A percentile compares a stretch with the other conserved stretches of the same genome.
These are phyloP conservation scores for Botryotinia globosa DNA, from an alignment of 2,329 filamentous ascomycete species.

Conservation along the genomic window DNA sequence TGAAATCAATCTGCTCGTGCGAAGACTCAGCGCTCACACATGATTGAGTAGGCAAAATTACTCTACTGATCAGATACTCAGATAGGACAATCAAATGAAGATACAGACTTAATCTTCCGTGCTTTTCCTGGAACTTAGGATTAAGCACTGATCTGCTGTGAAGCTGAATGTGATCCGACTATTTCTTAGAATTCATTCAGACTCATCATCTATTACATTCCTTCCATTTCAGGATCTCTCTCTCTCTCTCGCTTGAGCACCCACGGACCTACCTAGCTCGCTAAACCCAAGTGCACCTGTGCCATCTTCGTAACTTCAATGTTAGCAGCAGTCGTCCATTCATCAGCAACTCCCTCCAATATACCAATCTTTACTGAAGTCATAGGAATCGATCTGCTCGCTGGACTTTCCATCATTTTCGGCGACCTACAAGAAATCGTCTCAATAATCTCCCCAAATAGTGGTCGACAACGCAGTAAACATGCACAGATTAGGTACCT, in stretches of 20 bases:
- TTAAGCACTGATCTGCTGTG: neutral
- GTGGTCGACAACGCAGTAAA: neutral
- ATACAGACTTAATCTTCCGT: neutral
- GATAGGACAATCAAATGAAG: rapidly evolving
- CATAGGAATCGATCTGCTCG: too few species aligned
- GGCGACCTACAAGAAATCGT: neutral
- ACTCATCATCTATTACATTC: rapidly evolving
- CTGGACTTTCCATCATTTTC: neutral
- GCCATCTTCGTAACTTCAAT: neutral
- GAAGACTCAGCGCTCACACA: neutral
- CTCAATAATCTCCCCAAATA: neutral
- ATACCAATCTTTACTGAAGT: neutral
- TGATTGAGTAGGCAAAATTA: rapidly evolving
- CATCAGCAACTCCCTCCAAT: too few species aligned
- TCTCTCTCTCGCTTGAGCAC: neutral
- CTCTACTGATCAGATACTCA: rapidly evolving
- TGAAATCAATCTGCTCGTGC: too few species aligned
- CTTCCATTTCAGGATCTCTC: neutral
- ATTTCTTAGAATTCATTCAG: neutral
- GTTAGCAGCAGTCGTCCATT: neutral
- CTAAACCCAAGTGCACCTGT: neutral
- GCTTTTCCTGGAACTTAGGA: rapidly evolving
- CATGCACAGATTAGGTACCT: neutral
- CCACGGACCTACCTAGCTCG: neutral
- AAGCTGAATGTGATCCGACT: neutral